Evolutionary conservation across 2,329 filamentous ascomycete species (phyloP).

Genomic region (Talaromyces marneffei): DNA sequence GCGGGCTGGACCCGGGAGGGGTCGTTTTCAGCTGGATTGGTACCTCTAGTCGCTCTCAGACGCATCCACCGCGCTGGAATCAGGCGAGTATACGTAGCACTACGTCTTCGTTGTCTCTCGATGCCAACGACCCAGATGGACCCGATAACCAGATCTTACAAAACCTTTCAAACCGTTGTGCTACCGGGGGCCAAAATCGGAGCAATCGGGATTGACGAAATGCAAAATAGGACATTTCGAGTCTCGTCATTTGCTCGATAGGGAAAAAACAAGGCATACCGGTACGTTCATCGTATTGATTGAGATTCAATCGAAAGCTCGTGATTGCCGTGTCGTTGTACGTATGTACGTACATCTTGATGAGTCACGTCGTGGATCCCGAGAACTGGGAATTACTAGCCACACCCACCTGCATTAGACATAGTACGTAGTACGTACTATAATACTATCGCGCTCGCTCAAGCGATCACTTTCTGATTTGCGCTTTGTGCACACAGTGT

Average conservation of each 20-base stretch:
- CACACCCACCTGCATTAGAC: slow-evolving; percentile 8
- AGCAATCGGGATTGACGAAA: not conserved
- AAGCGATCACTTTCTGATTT: slow-evolving; percentile 5
- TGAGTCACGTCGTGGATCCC: slow-evolving; percentile 7
- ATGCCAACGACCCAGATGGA: not conserved
- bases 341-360: not conserved
- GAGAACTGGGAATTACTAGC: slow-evolving; percentile 12
- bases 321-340: not conserved
- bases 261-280: no score
- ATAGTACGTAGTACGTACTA: no score
- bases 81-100: not conserved
- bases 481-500: not conserved
- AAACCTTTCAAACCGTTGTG: slow-evolving; percentile 2
- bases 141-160: slow-evolving; percentile 9
- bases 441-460: no score
- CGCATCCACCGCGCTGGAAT: not conserved
- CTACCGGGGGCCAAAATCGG: slow-evolving; percentile 1
- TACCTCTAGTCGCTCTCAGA: not conserved
- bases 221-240: not conserved
- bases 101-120: not conserved
- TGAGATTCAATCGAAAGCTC: not conserved
- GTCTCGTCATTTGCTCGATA: not conserved
- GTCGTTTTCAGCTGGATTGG: slow-evolving; percentile 6
- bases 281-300: no score
- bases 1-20: not conserved